phyloP scores from a whole-genome alignment of 2,329 filamentous ascomycete species.

The Pseudophaeomoniella oleicola region DNA sequence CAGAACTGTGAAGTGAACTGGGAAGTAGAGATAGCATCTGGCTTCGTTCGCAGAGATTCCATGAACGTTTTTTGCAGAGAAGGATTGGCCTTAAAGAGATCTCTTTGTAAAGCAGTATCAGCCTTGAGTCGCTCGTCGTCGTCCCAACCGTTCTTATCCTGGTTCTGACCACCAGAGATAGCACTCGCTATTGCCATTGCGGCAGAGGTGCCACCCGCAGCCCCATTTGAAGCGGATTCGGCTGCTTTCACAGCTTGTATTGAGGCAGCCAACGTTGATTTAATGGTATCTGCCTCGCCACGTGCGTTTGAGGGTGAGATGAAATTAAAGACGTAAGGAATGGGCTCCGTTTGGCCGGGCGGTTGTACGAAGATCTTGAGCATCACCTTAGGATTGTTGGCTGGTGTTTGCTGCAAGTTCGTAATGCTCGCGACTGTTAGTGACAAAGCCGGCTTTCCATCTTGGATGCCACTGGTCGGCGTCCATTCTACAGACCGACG shows the following conservation, averaged over 20 bases:
- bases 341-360: constrained; percentile 41
- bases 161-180: constrained; percentile 33
- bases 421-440: constrained; percentile 64
- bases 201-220: constrained; percentile 35
- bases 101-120: constrained; percentile 74
- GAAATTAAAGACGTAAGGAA: constrained; percentile 77
- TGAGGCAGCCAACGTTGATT: constrained; percentile 64
- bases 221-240: constrained; percentile 20
- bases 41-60: constrained; percentile 69
- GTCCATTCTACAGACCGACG: constrained; percentile 68
- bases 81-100: constrained; percentile 67
- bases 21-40: constrained; percentile 62
- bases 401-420: constrained; percentile 91
- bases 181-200: constrained; percentile 69
- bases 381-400: constrained; percentile 77
- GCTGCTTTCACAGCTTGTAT: constrained; percentile 53
- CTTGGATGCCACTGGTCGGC: constrained; percentile 42
- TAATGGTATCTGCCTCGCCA: constrained; percentile 70
- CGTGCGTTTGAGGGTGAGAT: constrained; percentile 63
- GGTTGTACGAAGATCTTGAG: constrained; percentile 76
- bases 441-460: constrained; percentile 49
- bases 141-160: constrained; percentile 50
- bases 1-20: constrained; percentile 91
- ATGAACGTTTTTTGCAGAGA: constrained; percentile 71
- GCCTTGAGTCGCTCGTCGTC: constrained; percentile 64